Conservation (phyloP, 2,329 filamentous ascomycete genomes). For the Aureobasidium sp. region DNA sequence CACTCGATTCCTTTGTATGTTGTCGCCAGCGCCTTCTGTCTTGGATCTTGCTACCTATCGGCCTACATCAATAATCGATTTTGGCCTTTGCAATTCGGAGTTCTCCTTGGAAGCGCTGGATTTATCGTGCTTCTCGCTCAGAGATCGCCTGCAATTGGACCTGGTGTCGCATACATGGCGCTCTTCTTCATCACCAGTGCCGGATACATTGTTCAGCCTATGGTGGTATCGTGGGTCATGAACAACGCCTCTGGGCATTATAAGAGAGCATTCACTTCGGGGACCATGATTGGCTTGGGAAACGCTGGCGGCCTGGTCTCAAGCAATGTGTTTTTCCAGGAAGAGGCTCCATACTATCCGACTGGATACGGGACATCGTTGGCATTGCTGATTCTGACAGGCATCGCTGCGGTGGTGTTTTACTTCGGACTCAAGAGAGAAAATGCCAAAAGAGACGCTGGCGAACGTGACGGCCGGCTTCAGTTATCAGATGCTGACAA, state of each 20-base stretch:
- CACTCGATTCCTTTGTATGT: conserved; percentile 31
- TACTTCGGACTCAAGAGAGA: conserved; percentile 34
- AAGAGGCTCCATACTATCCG: conserved; percentile 33
- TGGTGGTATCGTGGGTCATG: conserved; percentile 47
- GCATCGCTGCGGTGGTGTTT: conserved; percentile 32
- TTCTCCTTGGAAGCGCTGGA: conserved; percentile 42
- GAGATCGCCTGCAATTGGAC: conserved; percentile 20
- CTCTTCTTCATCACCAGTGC: conserved; percentile 47
- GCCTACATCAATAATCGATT: conserved; percentile 45
- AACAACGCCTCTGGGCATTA: conserved; percentile 51
- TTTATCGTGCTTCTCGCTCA: conserved; percentile 48
- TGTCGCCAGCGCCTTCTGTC: conserved; percentile 29
- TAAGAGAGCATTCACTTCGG: conserved; percentile 44
- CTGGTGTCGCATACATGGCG: conserved; percentile 45
- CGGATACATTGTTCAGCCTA: conserved; percentile 46
- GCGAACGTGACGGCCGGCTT: conserved; percentile 38
- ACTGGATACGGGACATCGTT: conserved; percentile 41
- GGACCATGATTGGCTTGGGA: conserved; percentile 44
- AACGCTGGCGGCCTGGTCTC: conserved; percentile 44
- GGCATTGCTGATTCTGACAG: conserved; percentile 38
- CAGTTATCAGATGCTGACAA: conserved; percentile 35
- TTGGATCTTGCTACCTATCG: conserved; percentile 38
- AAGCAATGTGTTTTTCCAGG: conserved; percentile 41
- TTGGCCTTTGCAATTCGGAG: conserved; percentile 44
- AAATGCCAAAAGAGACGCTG: conserved; percentile 39